Evolutionary conservation across 441 rosid species (phyloP), one percentile per base, ranked within the genome.

Genomic region (Populus tomentosa): DNA sequence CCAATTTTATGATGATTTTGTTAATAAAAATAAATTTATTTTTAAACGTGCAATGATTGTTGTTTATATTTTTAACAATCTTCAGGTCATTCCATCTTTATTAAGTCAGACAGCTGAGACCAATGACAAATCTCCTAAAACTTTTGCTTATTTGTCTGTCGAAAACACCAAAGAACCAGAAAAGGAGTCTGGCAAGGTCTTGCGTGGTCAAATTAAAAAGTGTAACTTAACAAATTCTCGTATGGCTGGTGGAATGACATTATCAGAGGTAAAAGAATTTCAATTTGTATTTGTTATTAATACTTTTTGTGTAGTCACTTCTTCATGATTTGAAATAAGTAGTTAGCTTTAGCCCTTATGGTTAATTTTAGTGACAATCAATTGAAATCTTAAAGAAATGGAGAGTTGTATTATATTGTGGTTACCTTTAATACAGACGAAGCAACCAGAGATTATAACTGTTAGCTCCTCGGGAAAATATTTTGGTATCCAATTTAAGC

Each of bases 41-140:
- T 26, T 20, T 18, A 24, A 6, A 28, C 20, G 33, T 65, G 8
- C 14, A 10, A 62, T 42, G 11, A 61, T 38, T 21, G 13, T 30
- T 68, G 62, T 28, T 59, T 7, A 16, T 28, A 8, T 80, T 68
- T 50, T 72, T 73, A 72, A 1, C 33, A 14, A 30, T 69, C 83
- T 73, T 33, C 87, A 97, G 99, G 98, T 92, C 62, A 92, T 97
- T 79, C 99, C 99, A 7, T 88, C 91, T 74, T 73, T 93, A 8
- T 77, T 91, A 56, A 77, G 81, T 53, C 83, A 82, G 62, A 84
- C 83, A 75, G 66, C 70, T 66, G 89, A 85, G 75, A 82, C 72
- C 69, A 78, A 74, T 26, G 85, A 77, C 67, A 86, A 84, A n/a
- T 53, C 70, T 46, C 26, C 77, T 14, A 82, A 88, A 72, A 74